Percentiles rank a stretch among this genome's conserved stretches.
phyloP scores from a whole-genome alignment of 1,284 basidiomycete species.

The Cystobasidium sp. region DNA sequence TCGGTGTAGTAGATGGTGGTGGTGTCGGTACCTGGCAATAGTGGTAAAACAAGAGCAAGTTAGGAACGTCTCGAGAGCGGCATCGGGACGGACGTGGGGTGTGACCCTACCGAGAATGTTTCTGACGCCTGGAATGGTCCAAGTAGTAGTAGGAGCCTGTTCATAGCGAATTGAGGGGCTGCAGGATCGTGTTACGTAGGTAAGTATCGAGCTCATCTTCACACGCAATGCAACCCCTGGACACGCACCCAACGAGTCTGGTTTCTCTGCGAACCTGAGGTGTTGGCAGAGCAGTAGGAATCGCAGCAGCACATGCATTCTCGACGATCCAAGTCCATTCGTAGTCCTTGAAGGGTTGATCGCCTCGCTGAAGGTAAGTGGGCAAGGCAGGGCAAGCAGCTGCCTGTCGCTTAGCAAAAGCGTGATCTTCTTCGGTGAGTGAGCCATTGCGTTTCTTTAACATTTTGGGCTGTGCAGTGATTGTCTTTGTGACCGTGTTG shows the following conservation, averaged over 20 bases:
- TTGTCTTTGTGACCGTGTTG: conserved; percentile 26
- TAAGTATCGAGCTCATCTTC: neutral
- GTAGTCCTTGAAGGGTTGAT: conserved; percentile 13
- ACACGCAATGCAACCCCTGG: neutral
- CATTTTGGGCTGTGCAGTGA: conserved; percentile 21
- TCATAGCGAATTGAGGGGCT: conserved; percentile 11
- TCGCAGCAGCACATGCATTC: conserved; percentile 27
- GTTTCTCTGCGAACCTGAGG: neutral
- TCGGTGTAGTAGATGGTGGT: conserved; percentile 1
- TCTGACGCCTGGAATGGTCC: conserved; percentile 29
- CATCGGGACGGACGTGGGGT: neutral
- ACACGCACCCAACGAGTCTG: conserved; percentile 12
- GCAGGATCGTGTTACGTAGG: neutral
- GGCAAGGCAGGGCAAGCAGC: conserved; percentile 24
- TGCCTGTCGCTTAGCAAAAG: conserved; percentile 25
- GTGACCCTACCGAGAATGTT: conserved; percentile 16
- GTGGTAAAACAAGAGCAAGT: neutral
- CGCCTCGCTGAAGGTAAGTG: conserved; percentile 4
- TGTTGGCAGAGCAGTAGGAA: conserved; percentile 18
- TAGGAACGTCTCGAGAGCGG: neutral
- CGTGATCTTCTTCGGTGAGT: conserved; percentile 17
- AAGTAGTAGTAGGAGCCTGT: conserved; percentile 16
- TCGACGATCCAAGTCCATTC: conserved; percentile 33
- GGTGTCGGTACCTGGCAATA: conserved; percentile 11
- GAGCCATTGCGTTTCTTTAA: conserved; percentile 1